phyloP scores from a whole-genome alignment of 345 rosid species.

The Chamaenerion angustifolium region DNA sequence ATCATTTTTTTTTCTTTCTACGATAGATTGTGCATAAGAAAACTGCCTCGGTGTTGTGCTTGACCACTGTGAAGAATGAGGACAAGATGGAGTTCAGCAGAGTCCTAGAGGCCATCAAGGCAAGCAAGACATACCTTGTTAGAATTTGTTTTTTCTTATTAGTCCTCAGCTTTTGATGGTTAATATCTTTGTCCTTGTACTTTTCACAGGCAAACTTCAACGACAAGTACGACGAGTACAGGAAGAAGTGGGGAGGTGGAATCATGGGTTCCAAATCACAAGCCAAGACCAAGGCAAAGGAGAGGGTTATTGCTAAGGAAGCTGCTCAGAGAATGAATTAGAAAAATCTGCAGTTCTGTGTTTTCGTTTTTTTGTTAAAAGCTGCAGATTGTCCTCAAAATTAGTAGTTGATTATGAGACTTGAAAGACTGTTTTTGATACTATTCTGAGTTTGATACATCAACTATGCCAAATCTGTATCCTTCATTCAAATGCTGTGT shows the following conservation, averaged over 20 bases:
- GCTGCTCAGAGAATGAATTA: constrained; percentile 56
- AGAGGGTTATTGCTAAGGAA: constrained; percentile 51
- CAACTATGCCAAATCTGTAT: too few relatives aligned
- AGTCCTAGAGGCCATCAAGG: constrained; percentile 64
- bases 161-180: too few relatives aligned
- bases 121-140: too few relatives aligned
- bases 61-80: constrained; percentile 49
- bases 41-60: constrained; percentile 58
- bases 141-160: too few relatives aligned
- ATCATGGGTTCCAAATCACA: constrained; percentile 78
- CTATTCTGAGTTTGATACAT: too few relatives aligned
- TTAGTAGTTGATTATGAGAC: too few relatives aligned
- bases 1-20: neutral
- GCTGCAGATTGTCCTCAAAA: too few relatives aligned
- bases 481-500: too few relatives aligned
- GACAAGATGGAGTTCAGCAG: constrained; percentile 58
- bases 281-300: constrained; percentile 57
- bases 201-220: constrained; percentile 39
- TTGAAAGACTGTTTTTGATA: too few relatives aligned
- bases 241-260: constrained; percentile 79
- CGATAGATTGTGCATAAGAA: constrained; percentile 50
- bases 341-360: neutral
- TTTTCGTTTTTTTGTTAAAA: too few relatives aligned
- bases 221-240: constrained; percentile 51
- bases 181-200: too few relatives aligned